A percentile compares a stretch with the other conserved stretches of the same genome.
Evolutionary conservation across 495 filamentous ascomycete species (phyloP).

Genomic region (Penicillium canescens): DNA sequence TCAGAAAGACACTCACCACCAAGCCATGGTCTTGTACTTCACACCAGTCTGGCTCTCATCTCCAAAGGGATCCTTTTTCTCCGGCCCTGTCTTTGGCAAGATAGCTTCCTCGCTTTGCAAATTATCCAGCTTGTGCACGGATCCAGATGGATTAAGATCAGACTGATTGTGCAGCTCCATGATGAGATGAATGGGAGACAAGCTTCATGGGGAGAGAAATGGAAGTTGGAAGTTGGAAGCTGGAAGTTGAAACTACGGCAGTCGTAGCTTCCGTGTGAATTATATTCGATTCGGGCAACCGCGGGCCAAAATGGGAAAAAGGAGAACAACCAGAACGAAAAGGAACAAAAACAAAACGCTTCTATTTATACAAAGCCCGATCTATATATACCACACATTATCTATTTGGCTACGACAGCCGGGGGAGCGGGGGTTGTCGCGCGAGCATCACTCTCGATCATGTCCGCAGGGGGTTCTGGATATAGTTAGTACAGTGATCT

Average conservation of each 20-base stretch:
- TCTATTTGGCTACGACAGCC: constrained; percentile 46
- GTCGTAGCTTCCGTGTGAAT: not conserved
- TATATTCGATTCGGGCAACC: no score
- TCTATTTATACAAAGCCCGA: constrained; percentile 37
- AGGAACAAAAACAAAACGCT: constrained; percentile 17
- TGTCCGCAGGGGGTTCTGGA: constrained; percentile 59
- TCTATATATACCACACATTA: constrained; percentile 37
- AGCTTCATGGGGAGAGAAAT: not conserved
- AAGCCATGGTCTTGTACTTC: constrained; percentile 38
- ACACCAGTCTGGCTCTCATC: constrained; percentile 28
- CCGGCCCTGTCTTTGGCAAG: not conserved
- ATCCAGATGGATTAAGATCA: not conserved
- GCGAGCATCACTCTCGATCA: constrained; percentile 46
- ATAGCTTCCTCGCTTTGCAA: not conserved
- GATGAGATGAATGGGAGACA: not conserved
- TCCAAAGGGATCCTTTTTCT: constrained; percentile 32
- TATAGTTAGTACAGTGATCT: constrained; percentile 26
- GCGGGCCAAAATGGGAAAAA: not conserved
- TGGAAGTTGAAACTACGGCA: not conserved
- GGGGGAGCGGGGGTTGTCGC: constrained; percentile 25
- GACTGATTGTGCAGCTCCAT: not conserved
- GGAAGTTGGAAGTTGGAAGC: not conserved
- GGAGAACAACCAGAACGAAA: not conserved
- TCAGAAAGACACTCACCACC: constrained; percentile 30
- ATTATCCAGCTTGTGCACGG: not conserved